Evolutionary conservation across 129 eudicot genomes (phyloP).

Genomic region (Gnaphalium uliginosum): DNA sequence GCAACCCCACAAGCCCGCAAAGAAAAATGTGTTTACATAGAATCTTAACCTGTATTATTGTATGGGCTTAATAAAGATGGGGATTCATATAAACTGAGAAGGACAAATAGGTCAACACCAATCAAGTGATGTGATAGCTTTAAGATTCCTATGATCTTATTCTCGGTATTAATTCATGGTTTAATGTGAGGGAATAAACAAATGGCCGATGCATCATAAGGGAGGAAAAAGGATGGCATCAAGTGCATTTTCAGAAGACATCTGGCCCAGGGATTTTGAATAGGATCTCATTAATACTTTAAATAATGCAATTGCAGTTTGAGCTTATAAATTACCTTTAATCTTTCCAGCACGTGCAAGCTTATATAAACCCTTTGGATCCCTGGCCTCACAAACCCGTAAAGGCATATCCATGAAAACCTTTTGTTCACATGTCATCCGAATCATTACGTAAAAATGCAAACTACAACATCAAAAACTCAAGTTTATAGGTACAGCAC

Average conservation of each 20-base stretch:
- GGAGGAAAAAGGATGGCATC: background rate
- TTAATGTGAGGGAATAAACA: background rate
- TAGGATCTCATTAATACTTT: background rate
- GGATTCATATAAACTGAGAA: background rate
- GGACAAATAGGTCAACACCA: background rate
- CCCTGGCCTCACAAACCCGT: conserved; percentile 89
- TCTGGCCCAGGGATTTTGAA: background rate
- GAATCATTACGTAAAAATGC: conserved; percentile 4
- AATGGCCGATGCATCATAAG: background rate
- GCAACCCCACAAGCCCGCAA: background rate
- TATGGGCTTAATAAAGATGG: background rate
- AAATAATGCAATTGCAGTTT: background rate
- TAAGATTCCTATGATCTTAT: background rate
- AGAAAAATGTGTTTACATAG: background rate
- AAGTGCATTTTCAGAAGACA: background rate
- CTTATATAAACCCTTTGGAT: conserved; percentile 94
- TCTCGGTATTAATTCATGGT: background rate
- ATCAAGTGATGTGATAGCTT: background rate
- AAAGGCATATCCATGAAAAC: conserved; percentile 93
- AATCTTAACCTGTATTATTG: background rate
- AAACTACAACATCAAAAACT: conserved; percentile 5
- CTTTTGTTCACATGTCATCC: conserved; percentile 33
- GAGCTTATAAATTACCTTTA: conserved; percentile 47
- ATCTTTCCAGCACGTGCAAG: conserved; percentile 96
- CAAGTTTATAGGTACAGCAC: background rate